A percentile compares a stretch with the other conserved stretches of the same genome.
Evolutionary conservation across 192 early-diverging fungal genomes (phyloP).

Genomic region (Entophlyctis luteolus): DNA sequence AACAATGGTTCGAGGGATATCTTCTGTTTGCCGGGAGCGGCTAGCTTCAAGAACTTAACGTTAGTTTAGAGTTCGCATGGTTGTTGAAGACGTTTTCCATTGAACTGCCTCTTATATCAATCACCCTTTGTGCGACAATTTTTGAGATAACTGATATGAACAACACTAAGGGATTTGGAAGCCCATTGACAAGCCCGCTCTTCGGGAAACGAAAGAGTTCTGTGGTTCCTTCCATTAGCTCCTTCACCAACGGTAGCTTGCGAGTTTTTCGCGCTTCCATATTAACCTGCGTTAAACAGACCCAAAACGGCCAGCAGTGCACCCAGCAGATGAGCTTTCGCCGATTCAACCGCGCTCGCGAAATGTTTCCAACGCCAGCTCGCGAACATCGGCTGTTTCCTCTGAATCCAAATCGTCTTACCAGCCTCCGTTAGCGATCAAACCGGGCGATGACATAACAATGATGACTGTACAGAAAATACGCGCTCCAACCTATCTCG

Average conservation of each 20-base stretch:
- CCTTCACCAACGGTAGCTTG: background rate
- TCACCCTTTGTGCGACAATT: too few relatives aligned
- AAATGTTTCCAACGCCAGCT: background rate
- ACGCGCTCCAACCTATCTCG: conserved; percentile 9
- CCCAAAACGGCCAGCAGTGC: background rate
- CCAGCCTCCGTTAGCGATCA: conserved; percentile 4
- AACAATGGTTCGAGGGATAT: too few relatives aligned
- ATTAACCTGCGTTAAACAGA: background rate
- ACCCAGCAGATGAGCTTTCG: background rate
- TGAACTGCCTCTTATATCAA: too few relatives aligned
- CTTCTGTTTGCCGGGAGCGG: too few relatives aligned
- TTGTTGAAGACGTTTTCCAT: too few relatives aligned
- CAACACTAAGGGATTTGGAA: too few relatives aligned
- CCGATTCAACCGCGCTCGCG: background rate
- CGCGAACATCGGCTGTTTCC: background rate
- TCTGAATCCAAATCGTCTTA: background rate
- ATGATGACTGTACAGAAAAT: background rate
- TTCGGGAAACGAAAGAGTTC: conserved; percentile 16
- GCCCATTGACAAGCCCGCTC: conserved; percentile 8
- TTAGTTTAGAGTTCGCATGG: too few relatives aligned
- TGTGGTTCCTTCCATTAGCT: background rate
- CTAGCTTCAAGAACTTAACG: too few relatives aligned
- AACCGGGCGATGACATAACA: background rate
- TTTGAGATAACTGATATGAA: too few relatives aligned
- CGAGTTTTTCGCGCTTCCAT: background rate